phyloP scores from a whole-genome alignment of 495 filamentous ascomycete species.

The Sabuloglossum arenarium region DNA sequence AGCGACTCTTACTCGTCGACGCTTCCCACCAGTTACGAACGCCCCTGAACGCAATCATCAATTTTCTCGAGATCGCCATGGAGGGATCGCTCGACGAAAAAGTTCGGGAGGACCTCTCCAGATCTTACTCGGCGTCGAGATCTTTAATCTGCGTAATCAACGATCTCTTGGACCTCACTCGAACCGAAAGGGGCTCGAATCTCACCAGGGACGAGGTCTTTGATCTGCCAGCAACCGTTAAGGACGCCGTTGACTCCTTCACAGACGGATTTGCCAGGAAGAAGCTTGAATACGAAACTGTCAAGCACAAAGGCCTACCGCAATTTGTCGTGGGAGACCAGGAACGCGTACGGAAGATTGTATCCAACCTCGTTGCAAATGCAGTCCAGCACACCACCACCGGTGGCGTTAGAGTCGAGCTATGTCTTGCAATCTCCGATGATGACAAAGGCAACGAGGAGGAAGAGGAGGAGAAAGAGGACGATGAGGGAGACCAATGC shows the following conservation, averaged over 20 bases:
- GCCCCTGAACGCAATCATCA: constrained; percentile 88
- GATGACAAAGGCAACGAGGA: not conserved
- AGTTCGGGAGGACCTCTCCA: constrained; percentile 69
- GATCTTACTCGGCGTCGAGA: constrained; percentile 88
- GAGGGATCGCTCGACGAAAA: constrained; percentile 67
- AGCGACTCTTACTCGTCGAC: constrained; percentile 64
- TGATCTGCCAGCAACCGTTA: constrained; percentile 48
- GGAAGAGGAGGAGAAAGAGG: not conserved
- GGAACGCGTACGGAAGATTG: constrained; percentile 53
- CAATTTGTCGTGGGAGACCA: constrained; percentile 54
- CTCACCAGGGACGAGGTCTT: constrained; percentile 70
- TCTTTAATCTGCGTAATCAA: constrained; percentile 93
- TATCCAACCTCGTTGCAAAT: constrained; percentile 70
- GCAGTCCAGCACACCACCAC: constrained; percentile 58
- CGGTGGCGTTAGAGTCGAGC: constrained; percentile 55
- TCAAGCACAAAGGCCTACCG: constrained; percentile 50
- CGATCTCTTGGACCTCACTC: constrained; percentile 80
- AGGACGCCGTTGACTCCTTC: constrained; percentile 58
- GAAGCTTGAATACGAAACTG: constrained; percentile 42
- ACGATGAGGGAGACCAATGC: constrained; percentile 21
- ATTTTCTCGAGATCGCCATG: constrained; percentile 84
- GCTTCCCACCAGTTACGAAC: constrained; percentile 92
- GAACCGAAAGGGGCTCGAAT: constrained; percentile 62
- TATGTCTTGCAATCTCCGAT: constrained; percentile 22
- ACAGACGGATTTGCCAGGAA: constrained; percentile 57